Evolutionary conservation across 2,329 filamentous ascomycete genomes (phyloP).

Genomic region (Aspergillus neotritici): DNA sequence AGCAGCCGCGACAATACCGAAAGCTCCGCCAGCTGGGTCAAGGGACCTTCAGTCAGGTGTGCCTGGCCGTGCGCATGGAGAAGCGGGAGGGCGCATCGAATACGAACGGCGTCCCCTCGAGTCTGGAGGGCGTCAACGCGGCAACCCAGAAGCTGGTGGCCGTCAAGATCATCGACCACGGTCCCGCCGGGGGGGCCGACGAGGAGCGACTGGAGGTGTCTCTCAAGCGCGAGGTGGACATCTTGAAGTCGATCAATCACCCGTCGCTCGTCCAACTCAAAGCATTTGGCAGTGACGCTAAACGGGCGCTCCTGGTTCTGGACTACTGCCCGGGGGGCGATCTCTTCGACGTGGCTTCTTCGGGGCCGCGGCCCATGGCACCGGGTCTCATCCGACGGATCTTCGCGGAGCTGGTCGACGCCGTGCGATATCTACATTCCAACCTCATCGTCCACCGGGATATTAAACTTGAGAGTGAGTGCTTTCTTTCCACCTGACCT

Average conservation of each 20-base stretch:
- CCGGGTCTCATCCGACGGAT: conserved; percentile 71
- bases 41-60: conserved; percentile 91
- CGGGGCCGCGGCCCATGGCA: conserved; percentile 61
- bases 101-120: conserved; percentile 2
- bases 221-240: conserved; percentile 88
- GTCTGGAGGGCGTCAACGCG: conserved; percentile 12
- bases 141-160: conserved; percentile 77
- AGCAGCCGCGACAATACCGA: conserved; percentile 71
- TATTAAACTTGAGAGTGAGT: conserved; percentile 94
- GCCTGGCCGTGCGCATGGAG: conserved; percentile 78
- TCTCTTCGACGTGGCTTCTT: conserved; percentile 83
- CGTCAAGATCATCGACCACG: conserved; percentile 92
- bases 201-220: conserved; percentile 91
- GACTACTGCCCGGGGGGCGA: conserved; percentile 93
- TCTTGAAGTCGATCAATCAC: conserved; percentile 81
- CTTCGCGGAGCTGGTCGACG: conserved; percentile 81
- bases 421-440: conserved; percentile 78
- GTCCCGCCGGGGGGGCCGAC: conserved; percentile 85
- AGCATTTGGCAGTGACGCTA: conserved; percentile 80
- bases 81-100: conserved; percentile 36
- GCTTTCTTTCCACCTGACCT: neutral
- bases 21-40: conserved; percentile 77
- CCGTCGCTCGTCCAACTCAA: conserved; percentile 87
- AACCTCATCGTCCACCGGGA: conserved; percentile 89
- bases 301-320: conserved; percentile 75